Conservation (phyloP, 805 yeast species). For the Teunomyces lycoperdinae region DNA sequence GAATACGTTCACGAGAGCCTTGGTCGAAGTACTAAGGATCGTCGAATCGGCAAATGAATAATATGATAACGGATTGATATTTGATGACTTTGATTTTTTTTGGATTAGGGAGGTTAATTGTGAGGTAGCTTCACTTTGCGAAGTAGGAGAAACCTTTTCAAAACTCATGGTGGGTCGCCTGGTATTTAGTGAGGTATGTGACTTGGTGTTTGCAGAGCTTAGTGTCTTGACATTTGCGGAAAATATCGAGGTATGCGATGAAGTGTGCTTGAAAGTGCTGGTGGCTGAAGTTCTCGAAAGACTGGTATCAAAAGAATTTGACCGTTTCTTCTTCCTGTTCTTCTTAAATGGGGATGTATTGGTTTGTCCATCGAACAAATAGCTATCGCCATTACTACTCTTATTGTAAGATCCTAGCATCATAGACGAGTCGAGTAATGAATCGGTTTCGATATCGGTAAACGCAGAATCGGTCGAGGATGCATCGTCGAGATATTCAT, state of each 20-base stretch:
- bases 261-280: background rate
- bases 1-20: slow-evolving; percentile 24
- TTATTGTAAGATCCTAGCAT: slow-evolving; percentile 20
- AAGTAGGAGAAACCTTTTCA: slow-evolving; percentile 17
- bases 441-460: slow-evolving; percentile 41
- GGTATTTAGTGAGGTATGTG: background rate
- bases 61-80: slow-evolving; percentile 43
- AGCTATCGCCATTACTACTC: slow-evolving; percentile 9
- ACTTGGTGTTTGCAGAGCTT: background rate
- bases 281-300: slow-evolving; percentile 8
- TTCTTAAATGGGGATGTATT: slow-evolving; percentile 11
- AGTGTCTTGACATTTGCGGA: background rate
- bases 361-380: slow-evolving; percentile 15
- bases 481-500: slow-evolving; percentile 23
- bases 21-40: slow-evolving; percentile 10
- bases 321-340: slow-evolving; percentile 16
- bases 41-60: slow-evolving; percentile 37
- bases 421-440: slow-evolving; percentile 29
- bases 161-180: slow-evolving; percentile 12
- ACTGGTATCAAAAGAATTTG: slow-evolving; percentile 14
- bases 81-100: slow-evolving; percentile 29
- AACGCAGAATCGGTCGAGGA: slow-evolving; percentile 41
- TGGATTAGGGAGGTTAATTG: slow-evolving; percentile 45
- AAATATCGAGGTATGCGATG: slow-evolving; percentile 3
- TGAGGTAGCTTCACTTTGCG: slow-evolving; percentile 18